Percentiles rank a stretch among this genome's conserved stretches.
These are phyloP conservation scores for Pythium phragmitis DNA, from an alignment of 352 stramenopile genomes.

Conservation along the genomic window DNA sequence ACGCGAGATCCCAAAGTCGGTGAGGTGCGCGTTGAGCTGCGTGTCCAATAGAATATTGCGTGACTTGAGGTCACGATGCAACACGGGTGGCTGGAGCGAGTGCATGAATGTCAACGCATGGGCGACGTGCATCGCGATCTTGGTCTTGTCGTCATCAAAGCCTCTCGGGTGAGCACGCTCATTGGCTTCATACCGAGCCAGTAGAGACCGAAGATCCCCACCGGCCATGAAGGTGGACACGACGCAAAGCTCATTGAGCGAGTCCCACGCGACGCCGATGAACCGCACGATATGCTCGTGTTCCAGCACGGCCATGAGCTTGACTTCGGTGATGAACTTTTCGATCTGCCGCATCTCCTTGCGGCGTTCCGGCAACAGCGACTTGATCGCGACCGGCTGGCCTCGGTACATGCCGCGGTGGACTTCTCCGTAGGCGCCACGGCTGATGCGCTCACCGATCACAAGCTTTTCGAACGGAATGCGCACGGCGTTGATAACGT, in stretches of 20 bases:
- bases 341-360: slow-evolving; percentile 55
- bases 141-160: slow-evolving; percentile 15
- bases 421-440: slow-evolving; percentile 55
- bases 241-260: slow-evolving; percentile 26
- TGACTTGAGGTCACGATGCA: slow-evolving; percentile 21
- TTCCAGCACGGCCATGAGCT: slow-evolving; percentile 55
- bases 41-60: slow-evolving; percentile 19
- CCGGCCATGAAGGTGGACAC: slow-evolving; percentile 32
- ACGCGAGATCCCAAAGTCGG: slow-evolving; percentile 22
- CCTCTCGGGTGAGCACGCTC: neutral
- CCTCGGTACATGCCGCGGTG: slow-evolving; percentile 44
- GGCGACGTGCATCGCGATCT: slow-evolving; percentile 21
- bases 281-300: slow-evolving; percentile 67
- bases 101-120: slow-evolving; percentile 21
- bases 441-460: slow-evolving; percentile 40
- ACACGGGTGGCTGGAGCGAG: slow-evolving; percentile 9
- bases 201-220: slow-evolving; percentile 17
- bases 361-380: slow-evolving; percentile 43
- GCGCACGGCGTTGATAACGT: slow-evolving; percentile 26
- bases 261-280: slow-evolving; percentile 61
- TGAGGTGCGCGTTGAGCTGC: slow-evolving; percentile 17
- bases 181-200: slow-evolving; percentile 6
- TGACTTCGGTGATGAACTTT: slow-evolving; percentile 50
- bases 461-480: slow-evolving; percentile 49
- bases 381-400: slow-evolving; percentile 59